Conservation (phyloP, 345 rosid species). For the Rhizophora apiculata region DNA sequence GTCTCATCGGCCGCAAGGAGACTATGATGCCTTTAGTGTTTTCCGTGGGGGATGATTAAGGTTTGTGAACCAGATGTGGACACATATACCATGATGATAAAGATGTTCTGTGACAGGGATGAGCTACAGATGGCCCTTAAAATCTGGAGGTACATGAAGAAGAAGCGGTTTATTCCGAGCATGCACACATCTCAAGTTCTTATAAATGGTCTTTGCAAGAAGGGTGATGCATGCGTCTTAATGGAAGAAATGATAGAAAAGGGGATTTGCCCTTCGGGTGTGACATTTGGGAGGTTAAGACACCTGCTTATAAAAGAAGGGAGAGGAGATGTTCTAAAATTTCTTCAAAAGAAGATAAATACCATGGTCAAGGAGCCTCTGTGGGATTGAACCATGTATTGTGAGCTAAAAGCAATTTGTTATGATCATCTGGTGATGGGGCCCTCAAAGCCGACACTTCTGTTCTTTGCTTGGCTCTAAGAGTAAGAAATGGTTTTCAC, state of each 20-base stretch:
- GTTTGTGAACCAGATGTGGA: constrained; percentile 85
- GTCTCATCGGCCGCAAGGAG: constrained; percentile 55
- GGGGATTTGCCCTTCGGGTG: constrained; percentile 68
- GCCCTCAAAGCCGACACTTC: no score
- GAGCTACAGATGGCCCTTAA: constrained; percentile 61
- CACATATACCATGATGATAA: constrained; percentile 87
- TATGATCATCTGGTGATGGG: background rate
- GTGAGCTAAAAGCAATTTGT: background rate
- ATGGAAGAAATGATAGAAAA: constrained; percentile 89
- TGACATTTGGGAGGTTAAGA: constrained; percentile 71
- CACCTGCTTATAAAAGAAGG: constrained; percentile 76
- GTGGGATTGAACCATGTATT: constrained; percentile 36
- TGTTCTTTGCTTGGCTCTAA: no score
- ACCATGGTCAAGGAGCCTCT: constrained; percentile 72
- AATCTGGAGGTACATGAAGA: constrained; percentile 81
- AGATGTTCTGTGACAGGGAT: constrained; percentile 71
- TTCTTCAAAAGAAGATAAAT: constrained; percentile 78
- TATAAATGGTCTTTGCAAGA: constrained; percentile 67
- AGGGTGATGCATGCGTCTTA: constrained; percentile 56
- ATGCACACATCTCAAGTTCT: constrained; percentile 84
- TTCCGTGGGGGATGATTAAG: constrained; percentile 74
- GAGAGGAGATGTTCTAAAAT: constrained; percentile 80
- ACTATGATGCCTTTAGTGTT: constrained; percentile 63
- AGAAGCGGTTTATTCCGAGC: constrained; percentile 64
- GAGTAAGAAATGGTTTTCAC: no score